phyloP scores from a whole-genome alignment of 306 rosid genomes.

The Rosa rugosa region DNA sequence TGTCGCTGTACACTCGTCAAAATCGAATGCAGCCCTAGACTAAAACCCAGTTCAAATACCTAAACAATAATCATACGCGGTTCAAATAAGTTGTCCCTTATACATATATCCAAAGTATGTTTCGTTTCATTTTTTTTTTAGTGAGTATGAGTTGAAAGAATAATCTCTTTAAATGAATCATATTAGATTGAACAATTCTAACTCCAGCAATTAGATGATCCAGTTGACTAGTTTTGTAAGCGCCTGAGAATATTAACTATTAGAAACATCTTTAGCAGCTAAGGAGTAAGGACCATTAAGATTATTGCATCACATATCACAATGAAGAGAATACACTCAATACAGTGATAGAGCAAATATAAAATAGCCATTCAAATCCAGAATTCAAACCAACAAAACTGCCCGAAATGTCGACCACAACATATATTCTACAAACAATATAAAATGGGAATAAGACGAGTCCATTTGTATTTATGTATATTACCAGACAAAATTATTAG shows the following conservation, averaged over 20 bases:
- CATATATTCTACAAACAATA: slow-evolving; percentile 7
- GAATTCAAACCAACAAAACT: slow-evolving; percentile 38
- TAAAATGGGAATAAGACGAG: slow-evolving; percentile 2
- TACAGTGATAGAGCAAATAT: background rate
- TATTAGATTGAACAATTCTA: background rate
- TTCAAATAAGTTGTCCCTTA: background rate
- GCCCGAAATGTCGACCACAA: slow-evolving; percentile 22
- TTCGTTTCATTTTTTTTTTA: too few species aligned
- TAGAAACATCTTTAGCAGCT: background rate
- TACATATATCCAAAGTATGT: background rate
- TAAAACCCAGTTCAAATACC: background rate
- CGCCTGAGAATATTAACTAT: background rate
- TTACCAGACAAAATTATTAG: slow-evolving; percentile 30
- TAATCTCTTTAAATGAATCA: background rate
- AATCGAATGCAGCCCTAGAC: background rate
- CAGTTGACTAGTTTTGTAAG: background rate
- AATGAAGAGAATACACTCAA: background rate
- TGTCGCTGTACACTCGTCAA: background rate
- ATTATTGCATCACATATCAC: slow-evolving; percentile 9
- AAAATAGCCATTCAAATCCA: slow-evolving; percentile 16
- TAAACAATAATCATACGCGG: background rate
- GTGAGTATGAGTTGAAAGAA: background rate
- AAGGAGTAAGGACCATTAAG: background rate
- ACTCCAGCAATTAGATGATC: background rate
- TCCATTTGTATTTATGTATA: slow-evolving; percentile 13